Percentiles rank a stretch among this genome's conserved stretches.
Conservation (phyloP, 2,329 filamentous ascomycete species). For the Talaromyces sp. region DNA sequence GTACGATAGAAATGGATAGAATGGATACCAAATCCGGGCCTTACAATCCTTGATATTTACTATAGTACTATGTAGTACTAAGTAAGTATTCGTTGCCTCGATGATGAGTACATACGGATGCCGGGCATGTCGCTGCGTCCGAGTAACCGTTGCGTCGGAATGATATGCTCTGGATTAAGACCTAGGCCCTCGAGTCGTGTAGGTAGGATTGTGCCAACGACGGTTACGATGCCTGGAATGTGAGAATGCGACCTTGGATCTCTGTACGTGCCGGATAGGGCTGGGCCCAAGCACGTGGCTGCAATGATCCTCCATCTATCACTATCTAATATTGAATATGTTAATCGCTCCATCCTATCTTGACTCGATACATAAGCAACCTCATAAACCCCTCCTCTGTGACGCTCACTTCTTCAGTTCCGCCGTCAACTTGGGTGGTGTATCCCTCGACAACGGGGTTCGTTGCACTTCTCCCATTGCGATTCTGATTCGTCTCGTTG, state of each 20-base stretch:
- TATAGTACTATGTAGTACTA: too few relatives aligned
- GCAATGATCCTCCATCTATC: not conserved
- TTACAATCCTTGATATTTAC: not conserved
- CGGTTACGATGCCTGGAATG: not conserved
- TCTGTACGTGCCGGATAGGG: conserved; percentile 4
- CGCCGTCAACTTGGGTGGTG: not conserved
- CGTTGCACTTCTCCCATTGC: not conserved
- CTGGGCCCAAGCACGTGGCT: not conserved
- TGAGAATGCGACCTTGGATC: not conserved
- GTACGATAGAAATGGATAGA: not conserved
- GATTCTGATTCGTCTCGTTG: not conserved
- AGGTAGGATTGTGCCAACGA: not conserved
- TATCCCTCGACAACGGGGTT: not conserved
- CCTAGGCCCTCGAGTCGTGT: not conserved
- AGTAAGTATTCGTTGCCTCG: not conserved
- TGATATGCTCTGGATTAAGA: not conserved
- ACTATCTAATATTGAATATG: too few relatives aligned
- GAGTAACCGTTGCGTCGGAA: not conserved
- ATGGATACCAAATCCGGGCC: too few relatives aligned
- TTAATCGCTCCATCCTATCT: not conserved
- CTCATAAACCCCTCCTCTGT: not conserved
- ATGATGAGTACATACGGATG: not conserved
- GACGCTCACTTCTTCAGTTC: not conserved
- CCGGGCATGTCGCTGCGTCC: not conserved
- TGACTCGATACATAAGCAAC: not conserved